Evolutionary conservation across 495 filamentous ascomycete genomes (phyloP).

Genomic region (Xanthoparmelia taractica): DNA sequence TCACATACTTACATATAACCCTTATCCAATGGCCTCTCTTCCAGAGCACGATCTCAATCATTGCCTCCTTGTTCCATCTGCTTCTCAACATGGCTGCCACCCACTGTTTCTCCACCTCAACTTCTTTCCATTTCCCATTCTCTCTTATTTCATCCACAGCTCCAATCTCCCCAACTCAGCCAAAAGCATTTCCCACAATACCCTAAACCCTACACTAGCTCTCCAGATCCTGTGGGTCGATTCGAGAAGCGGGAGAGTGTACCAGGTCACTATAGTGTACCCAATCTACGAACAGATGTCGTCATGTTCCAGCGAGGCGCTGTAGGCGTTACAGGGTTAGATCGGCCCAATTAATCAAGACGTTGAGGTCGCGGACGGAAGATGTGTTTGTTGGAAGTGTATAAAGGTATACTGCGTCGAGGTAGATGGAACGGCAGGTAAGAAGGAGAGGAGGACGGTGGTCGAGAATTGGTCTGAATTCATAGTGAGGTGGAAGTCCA

Average conservation of each 20-base stretch:
- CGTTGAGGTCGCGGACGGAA: not conserved
- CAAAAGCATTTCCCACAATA: not conserved
- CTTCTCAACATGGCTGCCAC: not conserved
- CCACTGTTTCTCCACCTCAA: not conserved
- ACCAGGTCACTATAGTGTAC: not conserved
- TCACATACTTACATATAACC: not conserved
- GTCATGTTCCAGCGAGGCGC: not conserved
- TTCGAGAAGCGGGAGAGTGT: not conserved
- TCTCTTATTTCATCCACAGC: not conserved
- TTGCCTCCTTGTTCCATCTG: not conserved
- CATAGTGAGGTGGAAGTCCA: not conserved
- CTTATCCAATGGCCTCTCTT: not conserved
- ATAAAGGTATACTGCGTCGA: not conserved
- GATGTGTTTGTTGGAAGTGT: not conserved
- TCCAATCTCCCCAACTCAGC: not conserved
- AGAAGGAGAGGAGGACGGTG: not conserved
- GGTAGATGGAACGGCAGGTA: not conserved
- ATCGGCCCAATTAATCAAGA: not conserved
- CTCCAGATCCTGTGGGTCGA: not conserved
- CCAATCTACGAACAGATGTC: not conserved
- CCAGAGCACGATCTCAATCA: not conserved
- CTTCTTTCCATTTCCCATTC: not conserved
- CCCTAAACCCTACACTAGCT: not conserved
- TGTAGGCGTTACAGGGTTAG: not conserved
- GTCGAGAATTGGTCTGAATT: not conserved